A percentile compares a stretch with the other conserved stretches of the same genome.
Conservation (phyloP, 495 filamentous ascomycete genomes). For the Lasiosphaeria ovina region DNA sequence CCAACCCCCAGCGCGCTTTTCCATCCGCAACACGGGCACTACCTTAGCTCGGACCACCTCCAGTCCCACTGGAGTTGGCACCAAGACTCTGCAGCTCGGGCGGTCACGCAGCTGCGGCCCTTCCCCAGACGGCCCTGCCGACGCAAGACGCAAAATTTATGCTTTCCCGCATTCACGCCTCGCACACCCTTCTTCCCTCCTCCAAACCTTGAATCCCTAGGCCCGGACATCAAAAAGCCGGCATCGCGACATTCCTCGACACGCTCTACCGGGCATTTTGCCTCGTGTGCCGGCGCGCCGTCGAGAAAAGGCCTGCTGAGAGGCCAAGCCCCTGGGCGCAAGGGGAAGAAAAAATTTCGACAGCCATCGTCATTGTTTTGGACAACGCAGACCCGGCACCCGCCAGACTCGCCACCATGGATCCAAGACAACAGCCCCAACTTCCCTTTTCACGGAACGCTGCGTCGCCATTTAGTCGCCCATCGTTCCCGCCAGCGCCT, state of each 20-base stretch:
- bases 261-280: constrained; percentile 7
- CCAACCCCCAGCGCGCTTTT: constrained; percentile 12
- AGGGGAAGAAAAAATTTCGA: constrained; percentile 12
- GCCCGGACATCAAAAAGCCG: background rate
- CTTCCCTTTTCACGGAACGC: constrained; percentile 40
- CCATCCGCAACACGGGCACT: background rate
- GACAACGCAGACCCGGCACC: background rate
- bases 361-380: constrained; percentile 21
- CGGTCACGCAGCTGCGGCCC: constrained; percentile 21
- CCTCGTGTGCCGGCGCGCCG: constrained; percentile 9
- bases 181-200: background rate
- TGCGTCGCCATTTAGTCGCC: constrained; percentile 34
- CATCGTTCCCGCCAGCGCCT: constrained; percentile 29
- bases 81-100: constrained; percentile 16
- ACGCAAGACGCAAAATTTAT: constrained; percentile 23
- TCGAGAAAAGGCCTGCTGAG: constrained; percentile 2
- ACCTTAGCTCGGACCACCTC: constrained; percentile 21
- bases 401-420: constrained; percentile 26
- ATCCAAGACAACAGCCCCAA: constrained; percentile 42
- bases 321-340: constrained; percentile 16
- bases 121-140: constrained; percentile 16
- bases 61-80: constrained; percentile 3
- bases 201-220: background rate
- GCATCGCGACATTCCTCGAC: background rate
- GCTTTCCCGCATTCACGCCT: constrained; percentile 11